phyloP scores from a whole-genome alignment of 805 yeast species.

The Wickerhamomyces canadensis region DNA sequence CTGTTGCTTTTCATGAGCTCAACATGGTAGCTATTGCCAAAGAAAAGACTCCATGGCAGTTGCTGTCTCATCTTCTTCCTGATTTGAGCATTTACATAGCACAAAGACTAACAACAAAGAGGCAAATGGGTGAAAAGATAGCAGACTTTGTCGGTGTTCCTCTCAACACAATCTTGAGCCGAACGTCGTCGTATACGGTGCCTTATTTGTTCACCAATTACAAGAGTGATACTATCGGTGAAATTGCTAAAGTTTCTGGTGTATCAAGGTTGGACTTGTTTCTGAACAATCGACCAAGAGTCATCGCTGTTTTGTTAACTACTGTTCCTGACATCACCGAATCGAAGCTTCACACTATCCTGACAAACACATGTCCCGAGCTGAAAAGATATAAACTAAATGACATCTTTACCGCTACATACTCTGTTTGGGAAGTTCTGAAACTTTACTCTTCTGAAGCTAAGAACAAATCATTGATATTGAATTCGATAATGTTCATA shows the following conservation, averaged over 20 bases:
- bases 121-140: constrained; percentile 50
- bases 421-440: constrained; percentile 37
- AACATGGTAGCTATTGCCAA: constrained; percentile 51
- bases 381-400: constrained; percentile 29
- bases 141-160: constrained; percentile 64
- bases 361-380: constrained; percentile 47
- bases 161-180: constrained; percentile 50
- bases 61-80: constrained; percentile 76
- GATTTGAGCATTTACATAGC: constrained; percentile 61
- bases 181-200: constrained; percentile 69
- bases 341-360: constrained; percentile 43
- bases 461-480: constrained; percentile 14
- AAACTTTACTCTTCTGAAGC: constrained; percentile 36
- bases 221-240: constrained; percentile 54
- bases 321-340: constrained; percentile 44
- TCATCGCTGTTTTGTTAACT: constrained; percentile 54
- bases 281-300: constrained; percentile 41
- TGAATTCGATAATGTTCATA: constrained; percentile 37
- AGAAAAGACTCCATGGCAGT: constrained; percentile 66
- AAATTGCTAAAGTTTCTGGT: constrained; percentile 51
- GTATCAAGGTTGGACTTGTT: constrained; percentile 42
- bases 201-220: constrained; percentile 71
- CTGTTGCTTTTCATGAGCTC: constrained; percentile 64
- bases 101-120: constrained; percentile 42
- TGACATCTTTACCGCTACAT: constrained; percentile 23